A percentile compares a stretch with the other conserved stretches of the same genome.
Conservation (phyloP, 1,284 basidiomycete genomes). For the Pseudozyma sp. region DNA sequence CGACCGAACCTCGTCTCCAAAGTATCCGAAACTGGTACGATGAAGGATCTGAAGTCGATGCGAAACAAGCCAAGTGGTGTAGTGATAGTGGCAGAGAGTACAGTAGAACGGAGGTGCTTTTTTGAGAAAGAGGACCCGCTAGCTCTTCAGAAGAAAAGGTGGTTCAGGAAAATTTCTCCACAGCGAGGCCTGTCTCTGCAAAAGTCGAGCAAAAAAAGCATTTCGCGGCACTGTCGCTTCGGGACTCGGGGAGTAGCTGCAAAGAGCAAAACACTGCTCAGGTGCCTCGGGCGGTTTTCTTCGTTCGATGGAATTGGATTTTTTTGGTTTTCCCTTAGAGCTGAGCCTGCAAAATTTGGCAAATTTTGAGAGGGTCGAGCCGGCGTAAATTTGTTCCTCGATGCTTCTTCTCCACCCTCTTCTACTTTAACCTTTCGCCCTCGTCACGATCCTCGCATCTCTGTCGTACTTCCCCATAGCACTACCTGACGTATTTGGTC, state of each 20-base stretch:
- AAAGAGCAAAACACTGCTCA: background rate
- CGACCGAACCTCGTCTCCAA: background rate
- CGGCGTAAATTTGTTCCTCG: background rate
- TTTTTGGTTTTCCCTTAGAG: conserved; percentile 10
- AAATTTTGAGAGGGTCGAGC: conserved; percentile 31
- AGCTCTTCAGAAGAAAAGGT: conserved; percentile 2
- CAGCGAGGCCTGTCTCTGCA: conserved; percentile 22
- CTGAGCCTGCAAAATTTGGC: conserved; percentile 31
- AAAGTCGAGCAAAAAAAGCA: conserved; percentile 12
- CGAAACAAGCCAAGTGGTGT: background rate
- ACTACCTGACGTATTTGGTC: no score
- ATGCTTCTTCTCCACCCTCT: conserved; percentile 2
- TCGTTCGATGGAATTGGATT: conserved; percentile 4
- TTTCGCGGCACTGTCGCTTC: conserved; percentile 1
- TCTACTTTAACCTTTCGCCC: background rate
- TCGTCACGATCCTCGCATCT: conserved; percentile 6
- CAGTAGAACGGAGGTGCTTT: background rate
- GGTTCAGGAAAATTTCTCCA: conserved; percentile 19
- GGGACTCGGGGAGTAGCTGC: conserved; percentile 19
- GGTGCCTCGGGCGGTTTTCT: background rate
- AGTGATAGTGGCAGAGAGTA: background rate
- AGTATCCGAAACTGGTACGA: background rate
- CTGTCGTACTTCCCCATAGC: no score
- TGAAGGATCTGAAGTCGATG: background rate
- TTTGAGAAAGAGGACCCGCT: background rate